Percentiles rank a stretch among this genome's conserved stretches.
These are phyloP conservation scores for Albophoma yamanashiensis DNA, from an alignment of 2,329 filamentous ascomycete species.

Conservation along the genomic window DNA sequence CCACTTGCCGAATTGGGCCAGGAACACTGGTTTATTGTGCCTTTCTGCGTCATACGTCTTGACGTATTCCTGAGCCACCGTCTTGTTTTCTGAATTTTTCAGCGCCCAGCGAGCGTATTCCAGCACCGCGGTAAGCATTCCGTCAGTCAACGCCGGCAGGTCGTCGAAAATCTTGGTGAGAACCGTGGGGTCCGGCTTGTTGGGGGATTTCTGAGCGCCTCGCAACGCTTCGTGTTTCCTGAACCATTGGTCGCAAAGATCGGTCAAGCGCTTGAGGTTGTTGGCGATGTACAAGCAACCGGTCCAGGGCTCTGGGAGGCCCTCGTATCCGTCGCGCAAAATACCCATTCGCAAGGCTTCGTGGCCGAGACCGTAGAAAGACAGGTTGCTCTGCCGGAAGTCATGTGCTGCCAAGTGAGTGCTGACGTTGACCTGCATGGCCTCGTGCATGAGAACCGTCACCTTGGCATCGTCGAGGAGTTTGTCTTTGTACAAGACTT, in stretches of 20 bases:
- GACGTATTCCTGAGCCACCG: conserved; percentile 32
- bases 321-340: conserved; percentile 51
- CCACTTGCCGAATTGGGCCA: conserved; percentile 46
- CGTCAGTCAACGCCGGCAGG: conserved; percentile 40
- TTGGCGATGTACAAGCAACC: conserved; percentile 54
- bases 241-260: conserved; percentile 46
- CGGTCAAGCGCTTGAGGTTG: conserved; percentile 48
- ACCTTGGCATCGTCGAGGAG: conserved; percentile 43
- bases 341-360: conserved; percentile 58
- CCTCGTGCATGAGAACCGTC: conserved; percentile 54
- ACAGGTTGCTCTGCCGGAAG: conserved; percentile 62
- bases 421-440: conserved; percentile 53
- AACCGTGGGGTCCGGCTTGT: conserved; percentile 26
- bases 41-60: conserved; percentile 39
- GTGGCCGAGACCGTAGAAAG: conserved; percentile 60
- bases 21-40: conserved; percentile 38
- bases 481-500: conserved; percentile 56
- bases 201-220: conserved; percentile 18
- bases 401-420: conserved; percentile 44
- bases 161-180: conserved; percentile 35
- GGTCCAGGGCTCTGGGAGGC: conserved; percentile 77
- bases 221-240: conserved; percentile 29
- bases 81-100: conserved; percentile 31
- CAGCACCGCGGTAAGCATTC: conserved; percentile 41
- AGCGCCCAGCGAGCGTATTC: conserved; percentile 42